phyloP scores from a whole-genome alignment of 352 stramenopile species.

The Globisporangium cederbergense region DNA sequence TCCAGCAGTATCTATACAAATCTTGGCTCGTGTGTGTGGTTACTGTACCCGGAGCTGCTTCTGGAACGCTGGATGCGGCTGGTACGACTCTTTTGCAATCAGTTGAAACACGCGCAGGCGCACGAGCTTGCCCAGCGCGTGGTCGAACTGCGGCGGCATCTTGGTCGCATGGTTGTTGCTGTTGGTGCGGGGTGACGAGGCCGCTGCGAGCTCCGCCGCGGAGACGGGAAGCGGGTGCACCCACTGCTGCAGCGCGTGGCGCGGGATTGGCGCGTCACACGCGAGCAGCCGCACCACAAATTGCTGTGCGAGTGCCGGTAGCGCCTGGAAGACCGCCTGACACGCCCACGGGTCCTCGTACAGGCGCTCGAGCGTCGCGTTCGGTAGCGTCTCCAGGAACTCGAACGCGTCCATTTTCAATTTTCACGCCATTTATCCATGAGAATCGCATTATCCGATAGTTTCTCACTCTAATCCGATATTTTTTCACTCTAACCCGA shows the following conservation, averaged over 20 bases:
- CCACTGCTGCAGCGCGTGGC: conserved; percentile 63
- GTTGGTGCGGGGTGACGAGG: conserved; percentile 7
- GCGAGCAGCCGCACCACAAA: conserved; percentile 87
- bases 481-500: no score
- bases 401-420: conserved; percentile 79
- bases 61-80: conserved; percentile 55
- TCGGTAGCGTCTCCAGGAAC: conserved; percentile 81
- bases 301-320: conserved; percentile 84
- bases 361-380: conserved; percentile 67
- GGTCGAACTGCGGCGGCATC: conserved; percentile 53
- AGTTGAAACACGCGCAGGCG: conserved; percentile 54
- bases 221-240: conserved; percentile 39
- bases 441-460: no score
- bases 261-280: conserved; percentile 44
- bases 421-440: no score
- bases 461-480: no score
- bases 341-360: conserved; percentile 88
- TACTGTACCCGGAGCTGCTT: conserved; percentile 50
- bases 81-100: conserved; percentile 29
- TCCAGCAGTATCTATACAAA: not conserved
- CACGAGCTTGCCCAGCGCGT: conserved; percentile 54
- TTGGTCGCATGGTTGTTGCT: conserved; percentile 7
- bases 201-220: conserved; percentile 2
- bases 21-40: not conserved
- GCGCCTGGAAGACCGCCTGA: conserved; percentile 85